Evolutionary conservation across 371 early-diverging fungal species (phyloP).

Genomic region (Mortierella sp.): DNA sequence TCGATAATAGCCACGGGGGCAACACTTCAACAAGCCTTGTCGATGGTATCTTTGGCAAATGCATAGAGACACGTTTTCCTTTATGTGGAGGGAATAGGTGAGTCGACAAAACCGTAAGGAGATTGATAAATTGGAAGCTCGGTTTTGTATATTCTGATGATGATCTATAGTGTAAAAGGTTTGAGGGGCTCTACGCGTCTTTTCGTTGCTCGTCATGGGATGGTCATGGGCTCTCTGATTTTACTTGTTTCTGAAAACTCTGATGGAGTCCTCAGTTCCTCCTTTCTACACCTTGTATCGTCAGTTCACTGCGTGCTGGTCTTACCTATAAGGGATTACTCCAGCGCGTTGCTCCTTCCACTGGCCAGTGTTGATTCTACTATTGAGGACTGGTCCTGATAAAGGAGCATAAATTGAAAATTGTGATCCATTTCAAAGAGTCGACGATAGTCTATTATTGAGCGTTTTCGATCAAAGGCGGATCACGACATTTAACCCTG

Average conservation of each 20-base stretch:
- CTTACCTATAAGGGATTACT: not conserved
- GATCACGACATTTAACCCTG: constrained; percentile 27
- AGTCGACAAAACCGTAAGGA: not conserved
- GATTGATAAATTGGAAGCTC: not conserved
- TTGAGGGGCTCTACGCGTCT: constrained; percentile 25
- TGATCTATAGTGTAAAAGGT: constrained; percentile 57
- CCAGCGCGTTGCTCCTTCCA: constrained; percentile 30
- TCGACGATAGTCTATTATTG: constrained; percentile 32
- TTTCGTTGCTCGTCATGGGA: not conserved
- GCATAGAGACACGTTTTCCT: not conserved
- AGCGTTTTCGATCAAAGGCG: constrained; percentile 39
- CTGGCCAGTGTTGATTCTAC: constrained; percentile 8
- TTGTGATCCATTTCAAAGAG: constrained; percentile 30
- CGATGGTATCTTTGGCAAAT: constrained; percentile 43
- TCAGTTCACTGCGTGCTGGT: not conserved
- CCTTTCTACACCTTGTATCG: not conserved
- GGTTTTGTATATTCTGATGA: constrained; percentile 22
- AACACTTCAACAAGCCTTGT: constrained; percentile 49
- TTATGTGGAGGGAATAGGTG: not conserved
- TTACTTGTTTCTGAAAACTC: not conserved
- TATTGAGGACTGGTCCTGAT: constrained; percentile 21
- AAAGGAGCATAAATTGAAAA: constrained; percentile 27
- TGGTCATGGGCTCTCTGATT: not conserved
- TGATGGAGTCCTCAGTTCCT: not conserved
- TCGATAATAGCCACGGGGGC: constrained; percentile 44